Evolutionary conservation across 352 stramenopile genomes (phyloP), one percentile per base, ranked within the genome.

Genomic region (Globisporangium orthogonon): DNA sequence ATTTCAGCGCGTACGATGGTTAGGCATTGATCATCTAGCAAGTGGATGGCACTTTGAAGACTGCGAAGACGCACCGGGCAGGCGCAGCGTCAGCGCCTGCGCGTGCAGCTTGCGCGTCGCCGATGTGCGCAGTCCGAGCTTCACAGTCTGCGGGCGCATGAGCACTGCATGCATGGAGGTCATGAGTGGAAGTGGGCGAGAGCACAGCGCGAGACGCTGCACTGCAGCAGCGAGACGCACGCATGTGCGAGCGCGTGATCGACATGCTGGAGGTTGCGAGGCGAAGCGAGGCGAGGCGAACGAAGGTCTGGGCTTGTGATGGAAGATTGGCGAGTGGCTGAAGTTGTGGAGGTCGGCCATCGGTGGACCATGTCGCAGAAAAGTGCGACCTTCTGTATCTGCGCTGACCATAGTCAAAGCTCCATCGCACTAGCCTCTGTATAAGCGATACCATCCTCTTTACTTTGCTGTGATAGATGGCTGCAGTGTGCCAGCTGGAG

Each of bases 91-190:
- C 43, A 74, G 15, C 47, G 60, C 56, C 55, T 76, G 66, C 30
- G 54, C 73, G 50, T 67, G 65, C 47, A 54, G 51, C 49, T 62
- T 63, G 52, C 76, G 62, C 48, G 64, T 66, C 48, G 77, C 73
- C 55, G 39, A 59, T 39, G 56, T 59, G 47, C 73, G 70, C 54
- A 61, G 33, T 13, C 61, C 43, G 59, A 83, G 61, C 52, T 73
- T 74, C 45, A 65, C 49, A 46, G 65, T 50, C 50, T 83, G 65
- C 50, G 73, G 71, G 17, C 71, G 73, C 61, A 78, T 66, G 14
- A 80, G 51, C 46, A 80, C 73, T 83, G 47, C 37, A 23, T 28
- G 15, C 28, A 15, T 23, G 30, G 35, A 49, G 18, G 37, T 7
- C 1, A 15, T 43, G 13, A 40, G 35, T 2, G 18, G 2, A 45